Evolutionary conservation across 768 basidiomycete species (phyloP).

Genomic region (Boletus vermiculosoides): DNA sequence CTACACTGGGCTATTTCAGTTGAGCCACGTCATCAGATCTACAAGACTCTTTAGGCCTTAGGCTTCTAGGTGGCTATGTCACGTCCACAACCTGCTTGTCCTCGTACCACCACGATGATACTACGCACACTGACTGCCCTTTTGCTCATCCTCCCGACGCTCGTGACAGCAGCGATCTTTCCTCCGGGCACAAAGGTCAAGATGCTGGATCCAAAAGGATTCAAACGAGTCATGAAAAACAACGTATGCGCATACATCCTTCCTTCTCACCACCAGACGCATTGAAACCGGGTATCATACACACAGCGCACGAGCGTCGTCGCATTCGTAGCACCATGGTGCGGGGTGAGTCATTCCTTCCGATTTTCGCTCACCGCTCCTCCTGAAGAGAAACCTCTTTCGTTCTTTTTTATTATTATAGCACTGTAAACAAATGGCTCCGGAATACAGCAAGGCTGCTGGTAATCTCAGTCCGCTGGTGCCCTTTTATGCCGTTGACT

Average conservation of each 20-base stretch:
- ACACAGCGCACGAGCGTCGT: conserved; percentile 70
- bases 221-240: conserved; percentile 68
- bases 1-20: conserved; percentile 6
- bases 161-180: conserved; percentile 48
- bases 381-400: not conserved
- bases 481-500: conserved; percentile 91
- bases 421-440: conserved; percentile 85
- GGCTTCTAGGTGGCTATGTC: not conserved
- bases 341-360: conserved; percentile 56
- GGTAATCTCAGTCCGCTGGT: conserved; percentile 75
- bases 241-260: conserved; percentile 53
- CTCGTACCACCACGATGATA: conserved; percentile 24
- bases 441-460: conserved; percentile 84
- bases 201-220: conserved; percentile 67
- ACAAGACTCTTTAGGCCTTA: not conserved
- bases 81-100: not conserved
- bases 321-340: conserved; percentile 96
- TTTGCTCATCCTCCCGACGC: conserved; percentile 30
- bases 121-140: conserved; percentile 17
- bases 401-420: not conserved
- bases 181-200: conserved; percentile 62
- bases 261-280: not conserved
- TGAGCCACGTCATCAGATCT: conserved; percentile 19
- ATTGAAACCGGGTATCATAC: not conserved
- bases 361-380: not conserved